Percentiles rank a stretch among this genome's conserved stretches.
phyloP scores from a whole-genome alignment of 192 early-diverging fungal species.

The Geosiphon pyriformis region DNA sequence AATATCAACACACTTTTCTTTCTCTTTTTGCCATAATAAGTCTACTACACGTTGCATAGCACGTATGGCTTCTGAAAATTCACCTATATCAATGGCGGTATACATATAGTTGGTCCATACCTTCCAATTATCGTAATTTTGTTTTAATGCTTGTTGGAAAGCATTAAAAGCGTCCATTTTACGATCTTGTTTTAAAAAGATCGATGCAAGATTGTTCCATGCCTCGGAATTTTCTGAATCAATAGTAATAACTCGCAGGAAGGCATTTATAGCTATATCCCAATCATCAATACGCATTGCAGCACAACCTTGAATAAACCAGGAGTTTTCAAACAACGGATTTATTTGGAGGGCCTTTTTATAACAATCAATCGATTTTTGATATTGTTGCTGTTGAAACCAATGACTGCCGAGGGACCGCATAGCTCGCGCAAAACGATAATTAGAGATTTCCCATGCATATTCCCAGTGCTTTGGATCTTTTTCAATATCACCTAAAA shows the following conservation, averaged over 20 bases:
- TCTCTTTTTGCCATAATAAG: conserved; percentile 62
- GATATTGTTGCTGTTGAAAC: conserved; percentile 62
- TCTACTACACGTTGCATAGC: conserved; percentile 80
- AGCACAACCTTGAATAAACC: conserved; percentile 95
- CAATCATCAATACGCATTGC: conserved; percentile 76
- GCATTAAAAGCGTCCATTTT: conserved; percentile 77
- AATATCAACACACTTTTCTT: conserved; percentile 72
- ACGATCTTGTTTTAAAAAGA: conserved; percentile 65
- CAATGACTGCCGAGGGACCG: conserved; percentile 84
- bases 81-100: conserved; percentile 66
- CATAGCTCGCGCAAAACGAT: conserved; percentile 87
- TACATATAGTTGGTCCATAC: conserved; percentile 95
- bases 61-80: conserved; percentile 77
- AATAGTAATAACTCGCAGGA: conserved; percentile 65
- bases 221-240: conserved; percentile 86
- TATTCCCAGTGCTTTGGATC: conserved; percentile 76
- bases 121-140: conserved; percentile 76
- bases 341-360: conserved; percentile 83
- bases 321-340: conserved; percentile 90
- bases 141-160: conserved; percentile 74
- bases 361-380: conserved; percentile 66
- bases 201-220: conserved; percentile 93
- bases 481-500: conserved; percentile 80
- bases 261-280: conserved; percentile 68
- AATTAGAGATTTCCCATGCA: conserved; percentile 84